Conservation (phyloP, 345 rosid genomes). For the Toxicodendron radicans region DNA sequence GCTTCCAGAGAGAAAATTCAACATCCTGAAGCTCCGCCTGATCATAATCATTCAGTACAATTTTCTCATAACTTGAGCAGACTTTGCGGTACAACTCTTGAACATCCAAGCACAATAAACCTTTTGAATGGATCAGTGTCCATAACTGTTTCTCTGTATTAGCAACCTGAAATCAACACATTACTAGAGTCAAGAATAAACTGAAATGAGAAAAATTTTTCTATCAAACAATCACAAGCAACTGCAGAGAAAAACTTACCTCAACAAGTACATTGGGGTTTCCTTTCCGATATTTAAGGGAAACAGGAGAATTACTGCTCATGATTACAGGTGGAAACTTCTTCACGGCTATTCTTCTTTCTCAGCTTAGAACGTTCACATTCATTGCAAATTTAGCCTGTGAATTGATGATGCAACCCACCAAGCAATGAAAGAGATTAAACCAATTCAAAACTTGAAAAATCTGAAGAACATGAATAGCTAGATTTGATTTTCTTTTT, state of each 20-base stretch:
- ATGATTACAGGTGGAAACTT: slow-evolving; percentile 30
- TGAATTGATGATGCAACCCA: neutral
- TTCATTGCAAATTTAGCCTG: slow-evolving; percentile 12
- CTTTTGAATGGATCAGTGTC: slow-evolving; percentile 51
- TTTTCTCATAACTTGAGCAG: slow-evolving; percentile 60
- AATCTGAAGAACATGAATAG: neutral
- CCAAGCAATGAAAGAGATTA: neutral
- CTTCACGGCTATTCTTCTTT: slow-evolving; percentile 8
- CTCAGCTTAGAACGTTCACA: slow-evolving; percentile 4
- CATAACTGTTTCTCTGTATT: slow-evolving; percentile 66
- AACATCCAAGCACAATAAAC: slow-evolving; percentile 55
- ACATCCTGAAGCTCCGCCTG: slow-evolving; percentile 71
- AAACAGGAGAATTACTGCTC: slow-evolving; percentile 29
- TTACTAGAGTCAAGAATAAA: slow-evolving; percentile 16
- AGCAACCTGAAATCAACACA: slow-evolving; percentile 50
- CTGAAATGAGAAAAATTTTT: slow-evolving; percentile 9
- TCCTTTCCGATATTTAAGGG: slow-evolving; percentile 42
- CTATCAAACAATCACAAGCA: slow-evolving; percentile 13
- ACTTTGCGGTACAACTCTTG: slow-evolving; percentile 56
- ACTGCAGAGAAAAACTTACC: slow-evolving; percentile 39
- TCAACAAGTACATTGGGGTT: slow-evolving; percentile 46
- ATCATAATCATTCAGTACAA: slow-evolving; percentile 48
- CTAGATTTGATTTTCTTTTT: neutral
- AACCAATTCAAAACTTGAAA: neutral
- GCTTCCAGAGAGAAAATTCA: slow-evolving; percentile 88